These are phyloP conservation scores for Carex myosuroides DNA, from an alignment of 176 grass and related monocot species.

Conservation along the genomic window DNA sequence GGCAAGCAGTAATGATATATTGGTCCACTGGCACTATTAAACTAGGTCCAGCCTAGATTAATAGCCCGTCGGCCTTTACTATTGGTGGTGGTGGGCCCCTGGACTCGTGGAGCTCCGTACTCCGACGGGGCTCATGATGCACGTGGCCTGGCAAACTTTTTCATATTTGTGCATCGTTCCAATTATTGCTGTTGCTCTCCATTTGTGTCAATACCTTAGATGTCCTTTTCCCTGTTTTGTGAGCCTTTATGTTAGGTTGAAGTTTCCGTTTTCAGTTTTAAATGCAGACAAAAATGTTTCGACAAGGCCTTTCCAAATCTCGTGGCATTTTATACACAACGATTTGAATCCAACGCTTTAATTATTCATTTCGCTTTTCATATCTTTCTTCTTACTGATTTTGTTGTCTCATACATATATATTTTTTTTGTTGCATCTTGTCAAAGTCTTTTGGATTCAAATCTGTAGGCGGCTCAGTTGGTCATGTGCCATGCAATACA, in stretches of 20 bases:
- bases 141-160: constrained; percentile 6
- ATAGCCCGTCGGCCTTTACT: neutral
- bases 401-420: neutral
- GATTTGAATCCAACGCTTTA: neutral
- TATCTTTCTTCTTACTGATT: neutral
- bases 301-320: neutral
- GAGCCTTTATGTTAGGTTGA: too few species aligned
- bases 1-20: neutral
- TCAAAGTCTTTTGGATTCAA: neutral
- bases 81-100: neutral
- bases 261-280: neutral
- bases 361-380: neutral
- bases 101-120: neutral
- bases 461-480: neutral
- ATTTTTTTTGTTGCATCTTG: neutral
- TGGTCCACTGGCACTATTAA: neutral
- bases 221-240: neutral
- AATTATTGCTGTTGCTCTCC: constrained; percentile 8
- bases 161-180: neutral
- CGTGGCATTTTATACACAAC: neutral
- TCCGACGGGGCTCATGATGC: neutral
- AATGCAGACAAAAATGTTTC: neutral
- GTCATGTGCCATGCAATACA: neutral
- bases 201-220: neutral
- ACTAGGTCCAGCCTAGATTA: neutral